These are phyloP conservation scores for Phytophthora cactorum DNA, from an alignment of 352 stramenopile species.

Conservation along the genomic window DNA sequence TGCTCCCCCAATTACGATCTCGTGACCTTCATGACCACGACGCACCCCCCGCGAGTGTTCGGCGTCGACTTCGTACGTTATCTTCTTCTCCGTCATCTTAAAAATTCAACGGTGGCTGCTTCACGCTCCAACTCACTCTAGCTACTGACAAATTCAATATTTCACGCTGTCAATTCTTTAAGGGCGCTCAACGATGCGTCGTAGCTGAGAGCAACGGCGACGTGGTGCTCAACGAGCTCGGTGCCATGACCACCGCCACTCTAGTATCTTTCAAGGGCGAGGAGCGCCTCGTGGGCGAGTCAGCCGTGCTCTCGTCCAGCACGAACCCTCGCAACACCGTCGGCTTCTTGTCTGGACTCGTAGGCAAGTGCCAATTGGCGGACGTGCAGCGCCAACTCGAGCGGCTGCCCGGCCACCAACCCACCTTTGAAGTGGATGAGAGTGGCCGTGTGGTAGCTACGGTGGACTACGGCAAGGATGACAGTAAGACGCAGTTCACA, in stretches of 20 bases:
- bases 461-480: slow-evolving; percentile 70
- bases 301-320: slow-evolving; percentile 82
- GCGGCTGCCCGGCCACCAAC: slow-evolving; percentile 55
- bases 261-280: slow-evolving; percentile 90
- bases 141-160: slow-evolving; percentile 5
- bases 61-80: slow-evolving; percentile 81
- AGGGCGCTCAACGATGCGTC: slow-evolving; percentile 84
- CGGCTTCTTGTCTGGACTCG: slow-evolving; percentile 66
- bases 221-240: slow-evolving; percentile 90
- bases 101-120: slow-evolving; percentile 6
- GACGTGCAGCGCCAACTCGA: slow-evolving; percentile 50
- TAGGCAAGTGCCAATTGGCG: slow-evolving; percentile 59
- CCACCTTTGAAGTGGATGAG: slow-evolving; percentile 44
- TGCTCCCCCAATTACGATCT: slow-evolving; percentile 20
- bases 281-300: slow-evolving; percentile 85
- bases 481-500: slow-evolving; percentile 56
- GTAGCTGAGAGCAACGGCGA: slow-evolving; percentile 73
- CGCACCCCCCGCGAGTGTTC: slow-evolving; percentile 53
- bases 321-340: slow-evolving; percentile 89
- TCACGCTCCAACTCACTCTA: slow-evolving; percentile 1
- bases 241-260: slow-evolving; percentile 85
- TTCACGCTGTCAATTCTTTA: slow-evolving; percentile 4
- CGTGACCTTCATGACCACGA: slow-evolving; percentile 34
- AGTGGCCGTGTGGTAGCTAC: slow-evolving; percentile 45
- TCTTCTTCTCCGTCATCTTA: background rate